These are phyloP conservation scores for Suillus cothurnatus DNA, from an alignment of 768 basidiomycete species.

Conservation along the genomic window DNA sequence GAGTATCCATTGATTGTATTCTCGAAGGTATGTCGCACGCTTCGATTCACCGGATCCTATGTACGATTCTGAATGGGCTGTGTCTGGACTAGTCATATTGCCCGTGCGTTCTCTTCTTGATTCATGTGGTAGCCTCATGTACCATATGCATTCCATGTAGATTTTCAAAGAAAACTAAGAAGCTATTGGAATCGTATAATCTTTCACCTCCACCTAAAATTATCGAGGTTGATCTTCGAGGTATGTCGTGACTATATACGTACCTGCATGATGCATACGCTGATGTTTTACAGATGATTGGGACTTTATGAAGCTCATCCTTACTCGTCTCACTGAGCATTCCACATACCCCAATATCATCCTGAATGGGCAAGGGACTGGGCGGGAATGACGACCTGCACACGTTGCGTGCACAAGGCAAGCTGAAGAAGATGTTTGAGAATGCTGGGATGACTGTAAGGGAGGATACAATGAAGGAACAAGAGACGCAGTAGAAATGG, in stretches of 20 bases:
- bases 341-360: slow-evolving; percentile 79
- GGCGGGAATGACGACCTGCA: slow-evolving; percentile 67
- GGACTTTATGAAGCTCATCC: slow-evolving; percentile 60
- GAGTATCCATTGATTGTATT: slow-evolving; percentile 74
- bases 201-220: slow-evolving; percentile 66
- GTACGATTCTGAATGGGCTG: slow-evolving; percentile 2
- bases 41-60: not conserved
- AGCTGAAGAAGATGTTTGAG: slow-evolving; percentile 46
- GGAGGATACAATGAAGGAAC: slow-evolving; percentile 12
- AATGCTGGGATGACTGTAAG: slow-evolving; percentile 45
- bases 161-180: slow-evolving; percentile 36
- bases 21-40: slow-evolving; percentile 63
- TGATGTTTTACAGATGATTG: slow-evolving; percentile 51
- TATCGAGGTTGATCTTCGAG: slow-evolving; percentile 75
- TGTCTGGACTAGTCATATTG: slow-evolving; percentile 65
- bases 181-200: slow-evolving; percentile 60
- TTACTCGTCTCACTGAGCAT: slow-evolving; percentile 65
- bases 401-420: slow-evolving; percentile 46
- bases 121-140: not conserved
- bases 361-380: slow-evolving; percentile 60
- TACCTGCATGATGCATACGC: slow-evolving; percentile 1
- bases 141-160: slow-evolving; percentile 11
- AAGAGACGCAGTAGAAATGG: slow-evolving; percentile 7
- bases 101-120: slow-evolving; percentile 50
- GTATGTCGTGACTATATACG: slow-evolving; percentile 34